Evolutionary conservation across 768 basidiomycete genomes (phyloP), one percentile per base, ranked within the genome.

Genomic region (Tulasnella sp.): DNA sequence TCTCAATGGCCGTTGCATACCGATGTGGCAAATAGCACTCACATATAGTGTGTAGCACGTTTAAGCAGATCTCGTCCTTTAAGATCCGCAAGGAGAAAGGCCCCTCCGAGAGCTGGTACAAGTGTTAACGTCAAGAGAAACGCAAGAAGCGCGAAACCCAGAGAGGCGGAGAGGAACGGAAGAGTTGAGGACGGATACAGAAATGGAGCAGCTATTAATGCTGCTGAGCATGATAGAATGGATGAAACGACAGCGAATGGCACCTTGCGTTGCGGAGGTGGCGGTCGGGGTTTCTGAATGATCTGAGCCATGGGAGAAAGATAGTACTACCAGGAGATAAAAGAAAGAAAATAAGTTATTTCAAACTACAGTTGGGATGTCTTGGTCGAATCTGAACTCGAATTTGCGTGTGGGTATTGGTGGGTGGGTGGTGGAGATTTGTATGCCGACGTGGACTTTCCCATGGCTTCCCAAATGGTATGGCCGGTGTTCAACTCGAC

Each of bases 21-120:
- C 9, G 6, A 9, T 29, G 25, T 14, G 31, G 14, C 36, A 58
- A 25, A 76, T 31, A 14, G 42, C 38, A 83, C 91, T 79, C 77
- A 93, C 91, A 93, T 91, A 0, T 90, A 89, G 69, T 88, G 89
- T 45, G 86, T 84, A 80, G 93, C 92, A 14, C 86, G 88, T 83
- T 99, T 99, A 70, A 97, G 86, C 77, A 97, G 84, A 83, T 99
- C 97, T 78, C 86, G 87, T 29, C 97, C 97, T 80, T 90, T 91
- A 74, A 99, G 84, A 68, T 92, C 90, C 1, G 94, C 94, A 58
- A 87, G 88, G 34, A 94, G 85, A 81, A 99, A 97, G 0, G 89
- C 87, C 0, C 90, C 89, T 0, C 92, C 93, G 17, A 99, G 87
- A 0, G 88, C 87, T n/a, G 96, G 97, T 38, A 99, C 87, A 58